Evolutionary conservation across 257 asterid species (phyloP).

Genomic region (Fraxinus excelsior): DNA sequence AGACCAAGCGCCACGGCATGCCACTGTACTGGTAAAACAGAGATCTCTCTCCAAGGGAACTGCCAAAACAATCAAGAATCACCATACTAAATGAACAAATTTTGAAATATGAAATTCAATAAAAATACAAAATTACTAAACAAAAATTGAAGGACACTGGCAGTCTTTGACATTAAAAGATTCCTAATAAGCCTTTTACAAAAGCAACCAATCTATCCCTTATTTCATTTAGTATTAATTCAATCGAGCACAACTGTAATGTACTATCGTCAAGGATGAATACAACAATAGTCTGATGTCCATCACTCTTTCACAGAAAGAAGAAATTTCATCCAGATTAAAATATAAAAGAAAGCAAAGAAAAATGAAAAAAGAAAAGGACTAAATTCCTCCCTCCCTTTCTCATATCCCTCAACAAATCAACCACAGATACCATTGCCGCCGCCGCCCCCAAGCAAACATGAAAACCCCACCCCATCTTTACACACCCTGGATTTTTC

Average conservation of each 20-base stretch:
- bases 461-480: no score
- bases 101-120: slow-evolving; percentile 6
- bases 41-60: slow-evolving; percentile 72
- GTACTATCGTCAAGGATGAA: not conserved
- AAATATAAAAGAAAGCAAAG: no score
- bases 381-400: not conserved
- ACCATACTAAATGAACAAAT: slow-evolving; percentile 17
- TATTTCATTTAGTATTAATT: not conserved
- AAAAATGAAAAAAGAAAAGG: not conserved
- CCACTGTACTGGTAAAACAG: slow-evolving; percentile 77
- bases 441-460: no score
- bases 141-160: not conserved
- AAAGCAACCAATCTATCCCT: not conserved
- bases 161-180: not conserved
- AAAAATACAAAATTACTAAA: not conserved
- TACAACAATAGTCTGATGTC: not conserved
- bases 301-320: not conserved
- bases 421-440: not conserved
- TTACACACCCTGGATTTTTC: no score
- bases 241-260: not conserved
- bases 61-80: slow-evolving; percentile 30
- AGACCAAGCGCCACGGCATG: slow-evolving; percentile 79
- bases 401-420: not conserved
- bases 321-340: not conserved
- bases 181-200: not conserved